phyloP scores from a whole-genome alignment of 2,329 filamentous ascomycete species.

The Tolypocladium album region DNA sequence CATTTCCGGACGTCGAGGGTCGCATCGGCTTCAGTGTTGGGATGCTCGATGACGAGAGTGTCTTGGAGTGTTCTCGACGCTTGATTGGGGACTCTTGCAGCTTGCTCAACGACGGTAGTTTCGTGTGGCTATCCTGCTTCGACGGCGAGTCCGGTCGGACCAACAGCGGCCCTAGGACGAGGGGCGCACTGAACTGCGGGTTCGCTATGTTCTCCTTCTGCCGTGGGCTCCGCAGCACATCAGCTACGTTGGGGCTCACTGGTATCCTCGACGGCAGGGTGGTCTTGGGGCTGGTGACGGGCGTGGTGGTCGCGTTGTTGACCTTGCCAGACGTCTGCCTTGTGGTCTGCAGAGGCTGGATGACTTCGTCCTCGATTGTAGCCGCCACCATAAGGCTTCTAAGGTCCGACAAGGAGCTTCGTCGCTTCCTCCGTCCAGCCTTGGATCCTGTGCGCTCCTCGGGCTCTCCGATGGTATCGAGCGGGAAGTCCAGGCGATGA shows the following conservation, averaged over 20 bases:
- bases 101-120: slow-evolving; percentile 7
- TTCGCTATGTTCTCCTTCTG: slow-evolving; percentile 33
- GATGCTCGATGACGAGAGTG: slow-evolving; percentile 42
- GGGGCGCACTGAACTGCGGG: slow-evolving; percentile 7
- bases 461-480: slow-evolving; percentile 51
- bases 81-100: slow-evolving; percentile 14
- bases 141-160: slow-evolving; percentile 4
- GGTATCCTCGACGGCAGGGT: slow-evolving; percentile 40
- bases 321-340: slow-evolving; percentile 45
- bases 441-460: slow-evolving; percentile 27
- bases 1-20: slow-evolving; percentile 12
- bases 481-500: slow-evolving; percentile 41
- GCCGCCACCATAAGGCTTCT: slow-evolving; percentile 56
- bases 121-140: slow-evolving; percentile 7
- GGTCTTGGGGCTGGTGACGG: slow-evolving; percentile 27
- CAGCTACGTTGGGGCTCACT: slow-evolving; percentile 32
- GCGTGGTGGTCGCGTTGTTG: slow-evolving; percentile 26
- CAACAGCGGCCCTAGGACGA: slow-evolving; percentile 2
- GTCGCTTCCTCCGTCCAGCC: slow-evolving; percentile 62
- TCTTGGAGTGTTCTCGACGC: slow-evolving; percentile 32
- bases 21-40: slow-evolving; percentile 37
- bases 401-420: slow-evolving; percentile 86
- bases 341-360: slow-evolving; percentile 40
- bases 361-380: slow-evolving; percentile 29
- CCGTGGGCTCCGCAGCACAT: slow-evolving; percentile 28